phyloP scores from a whole-genome alignment of 2,329 filamentous ascomycete species.

The Huntiella savannae region DNA sequence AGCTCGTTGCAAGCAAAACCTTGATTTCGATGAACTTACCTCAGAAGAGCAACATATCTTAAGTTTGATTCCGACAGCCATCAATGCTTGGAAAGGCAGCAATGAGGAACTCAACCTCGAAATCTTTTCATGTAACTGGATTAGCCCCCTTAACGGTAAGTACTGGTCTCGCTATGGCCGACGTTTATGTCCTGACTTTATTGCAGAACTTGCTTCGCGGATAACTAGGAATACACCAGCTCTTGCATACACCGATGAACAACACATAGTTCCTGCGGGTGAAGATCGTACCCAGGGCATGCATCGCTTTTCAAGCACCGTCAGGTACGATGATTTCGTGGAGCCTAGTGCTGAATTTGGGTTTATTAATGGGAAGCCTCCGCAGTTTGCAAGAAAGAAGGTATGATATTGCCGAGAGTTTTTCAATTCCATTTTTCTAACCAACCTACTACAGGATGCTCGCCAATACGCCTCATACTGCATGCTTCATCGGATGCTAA shows the following conservation, averaged over 20 bases:
- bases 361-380: slow-evolving; percentile 15
- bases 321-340: not conserved
- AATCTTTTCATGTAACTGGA: slow-evolving; percentile 2
- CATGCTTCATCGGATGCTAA: slow-evolving; percentile 22
- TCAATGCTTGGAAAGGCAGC: not conserved
- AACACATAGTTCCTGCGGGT: too few relatives aligned
- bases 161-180: too few relatives aligned
- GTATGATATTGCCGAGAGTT: slow-evolving; percentile 13
- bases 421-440: not conserved
- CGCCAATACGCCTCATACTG: slow-evolving; percentile 33
- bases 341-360: slow-evolving; percentile 21
- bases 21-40: not conserved
- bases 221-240: too few relatives aligned
- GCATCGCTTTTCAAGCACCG: not conserved
- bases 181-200: too few relatives aligned
- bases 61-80: not conserved
- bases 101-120: not conserved
- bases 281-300: too few relatives aligned
- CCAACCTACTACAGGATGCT: slow-evolving; percentile 20
- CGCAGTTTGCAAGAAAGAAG: slow-evolving; percentile 29
- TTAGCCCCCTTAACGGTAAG: slow-evolving; percentile 1
- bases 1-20: not conserved
- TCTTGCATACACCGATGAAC: too few relatives aligned
- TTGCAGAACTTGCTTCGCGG: too few relatives aligned
- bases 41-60: slow-evolving; percentile 1